Evolutionary conservation across 495 filamentous ascomycete species (phyloP).

Genomic region (Tuber indicum): DNA sequence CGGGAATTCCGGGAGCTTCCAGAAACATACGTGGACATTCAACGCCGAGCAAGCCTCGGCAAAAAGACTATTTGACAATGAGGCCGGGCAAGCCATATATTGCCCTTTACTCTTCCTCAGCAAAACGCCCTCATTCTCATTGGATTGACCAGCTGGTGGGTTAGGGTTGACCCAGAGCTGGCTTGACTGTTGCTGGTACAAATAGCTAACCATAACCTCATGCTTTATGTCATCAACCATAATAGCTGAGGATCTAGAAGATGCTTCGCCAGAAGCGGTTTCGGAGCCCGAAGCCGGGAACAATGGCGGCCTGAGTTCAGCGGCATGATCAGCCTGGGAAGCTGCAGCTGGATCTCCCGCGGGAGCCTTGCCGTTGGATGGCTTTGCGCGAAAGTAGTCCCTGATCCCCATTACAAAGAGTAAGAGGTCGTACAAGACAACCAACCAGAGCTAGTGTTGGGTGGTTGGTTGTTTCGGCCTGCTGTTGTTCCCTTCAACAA

Average conservation of each 20-base stretch:
- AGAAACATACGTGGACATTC: constrained; percentile 57
- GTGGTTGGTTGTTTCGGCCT: not conserved
- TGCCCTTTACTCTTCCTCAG: constrained; percentile 58
- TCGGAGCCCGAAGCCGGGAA: constrained; percentile 28
- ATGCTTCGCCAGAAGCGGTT: constrained; percentile 28
- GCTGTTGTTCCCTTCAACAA: not conserved
- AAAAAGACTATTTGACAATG: constrained; percentile 53
- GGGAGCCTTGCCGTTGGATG: constrained; percentile 43
- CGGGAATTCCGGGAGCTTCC: not conserved
- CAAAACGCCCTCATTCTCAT: constrained; percentile 63
- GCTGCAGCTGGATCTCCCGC: constrained; percentile 23
- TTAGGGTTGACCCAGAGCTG: constrained; percentile 64
- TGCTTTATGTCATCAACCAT: constrained; percentile 67
- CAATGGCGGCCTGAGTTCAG: constrained; percentile 48
- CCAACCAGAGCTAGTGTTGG: not conserved
- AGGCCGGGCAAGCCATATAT: constrained; percentile 64
- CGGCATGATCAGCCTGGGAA: constrained; percentile 40
- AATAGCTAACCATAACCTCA: constrained; percentile 75
- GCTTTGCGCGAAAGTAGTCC: constrained; percentile 56
- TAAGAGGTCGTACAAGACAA: not conserved
- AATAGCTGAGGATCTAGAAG: constrained; percentile 49
- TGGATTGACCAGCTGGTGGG: constrained; percentile 41
- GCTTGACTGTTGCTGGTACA: constrained; percentile 69
- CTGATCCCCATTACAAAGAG: constrained; percentile 53
- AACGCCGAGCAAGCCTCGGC: constrained; percentile 58